Evolutionary conservation across 75 land plant species (phyloP).

Genomic region (Chamaecyparis obtusa): DNA sequence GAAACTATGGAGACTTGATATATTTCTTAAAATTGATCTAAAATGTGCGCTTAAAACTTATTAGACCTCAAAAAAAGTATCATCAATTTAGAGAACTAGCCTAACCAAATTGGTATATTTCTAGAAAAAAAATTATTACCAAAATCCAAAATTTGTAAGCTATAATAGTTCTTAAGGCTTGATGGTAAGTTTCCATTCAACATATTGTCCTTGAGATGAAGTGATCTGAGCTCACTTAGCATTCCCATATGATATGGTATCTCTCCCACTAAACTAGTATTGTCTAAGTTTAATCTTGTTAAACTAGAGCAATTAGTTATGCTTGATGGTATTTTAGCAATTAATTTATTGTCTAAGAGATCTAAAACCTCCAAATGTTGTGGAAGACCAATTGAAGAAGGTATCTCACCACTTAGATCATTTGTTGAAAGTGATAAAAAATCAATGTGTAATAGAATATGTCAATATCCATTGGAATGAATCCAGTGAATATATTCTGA

Average conservation of each 20-base stretch:
- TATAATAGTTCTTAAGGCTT: conserved; percentile 15
- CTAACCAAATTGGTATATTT: conserved; percentile 44
- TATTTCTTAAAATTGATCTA: too few species aligned
- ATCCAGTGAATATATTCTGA: neutral
- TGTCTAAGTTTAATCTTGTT: neutral
- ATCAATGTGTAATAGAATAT: neutral
- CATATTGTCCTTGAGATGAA: conserved; percentile 18
- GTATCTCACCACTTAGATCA: neutral
- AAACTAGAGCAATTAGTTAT: neutral
- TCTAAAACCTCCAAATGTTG: neutral
- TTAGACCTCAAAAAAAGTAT: too few species aligned
- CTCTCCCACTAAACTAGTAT: neutral
- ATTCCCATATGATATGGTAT: neutral
- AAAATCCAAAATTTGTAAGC: conserved; percentile 42
- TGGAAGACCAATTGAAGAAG: neutral
- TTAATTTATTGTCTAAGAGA: neutral
- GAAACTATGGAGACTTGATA: too few species aligned
- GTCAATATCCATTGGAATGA: neutral
- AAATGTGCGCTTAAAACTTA: too few species aligned
- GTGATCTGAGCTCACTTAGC: neutral
- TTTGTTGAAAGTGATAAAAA: neutral
- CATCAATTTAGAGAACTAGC: neutral
- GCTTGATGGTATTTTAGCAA: too few species aligned
- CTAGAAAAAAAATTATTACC: conserved; percentile 42
- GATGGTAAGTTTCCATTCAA: conserved; percentile 13